Base-by-base conservation (phyloP, 2,329 filamentous ascomycete species). In the Dothistroma pini region DNA sequence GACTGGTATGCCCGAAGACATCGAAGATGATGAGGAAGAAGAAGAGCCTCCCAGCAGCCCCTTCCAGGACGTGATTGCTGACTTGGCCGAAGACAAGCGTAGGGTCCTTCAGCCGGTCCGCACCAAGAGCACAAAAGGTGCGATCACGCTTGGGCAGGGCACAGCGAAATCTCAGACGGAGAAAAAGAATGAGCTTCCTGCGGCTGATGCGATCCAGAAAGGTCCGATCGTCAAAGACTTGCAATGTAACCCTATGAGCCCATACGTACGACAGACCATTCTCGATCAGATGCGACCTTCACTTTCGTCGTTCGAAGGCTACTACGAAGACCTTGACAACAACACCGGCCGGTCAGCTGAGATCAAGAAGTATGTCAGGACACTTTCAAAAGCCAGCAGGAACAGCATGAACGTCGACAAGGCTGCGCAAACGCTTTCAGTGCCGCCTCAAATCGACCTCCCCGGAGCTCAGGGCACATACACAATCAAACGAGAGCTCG, bases 161-260 rank as follows among this genome's bases (percentile, higher is more conserved):
- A 68, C 71, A 21, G 72, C 70, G 19, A 72, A 71, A 56, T 65
- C 69, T 9, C 72, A 74, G 55, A 69, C 68, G 7, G 69, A 69
- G 21, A 69, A 70, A 54, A 59, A 63, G 10, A 61, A 64, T 25
- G 62, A 56, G 8, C 60, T 64, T 9, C 1, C 68, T 16, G 66
- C 57, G 49, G 81, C 79, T 56, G 75, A 80, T 41, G 72, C 79
- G 14, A 77, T 78, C 14, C 77, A 77, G 1, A 88, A 86, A 69
- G 88, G 87, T 0, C 89, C 89, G 0, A 88, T 96, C 51, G 89
- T 97, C 72, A 86, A 87, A 63, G 93, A 97, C 49, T 67, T 77
- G 0, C 90, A 93, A 72, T 96, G 93, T 77, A 97, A 97, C 71
- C 95, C 95, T 0, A 88, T 95, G 44, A 91, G 96, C 68, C 86